Base-by-base conservation (phyloP, 345 rosid species). In the Streptanthus diversifolius region DNA sequence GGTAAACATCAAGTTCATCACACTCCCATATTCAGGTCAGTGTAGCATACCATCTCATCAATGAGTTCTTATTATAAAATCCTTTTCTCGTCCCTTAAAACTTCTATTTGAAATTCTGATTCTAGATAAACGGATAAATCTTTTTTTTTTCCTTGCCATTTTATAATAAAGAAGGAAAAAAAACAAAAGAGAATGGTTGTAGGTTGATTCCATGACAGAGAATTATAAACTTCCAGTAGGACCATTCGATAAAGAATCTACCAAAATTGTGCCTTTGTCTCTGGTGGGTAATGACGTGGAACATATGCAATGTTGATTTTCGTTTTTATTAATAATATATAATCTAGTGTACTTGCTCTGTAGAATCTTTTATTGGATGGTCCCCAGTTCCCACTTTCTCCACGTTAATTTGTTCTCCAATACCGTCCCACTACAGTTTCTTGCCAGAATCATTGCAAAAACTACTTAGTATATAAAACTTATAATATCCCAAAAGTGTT, bases 1-100 rank as follows among this genome's bases (percentile, higher is more conserved):
- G 89, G 96, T 21, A 86, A 85, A 68, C 83, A 86, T 25, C 88
- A 84, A 68, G 82, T 93, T 32, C 81, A 81, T 62, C 89, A 90
- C 83, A 84, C 93, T 32, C 74, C 88, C 30, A 52, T 54, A 30
- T 84, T 90, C 83, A 87, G 93, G 96, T 90, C 39, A 55, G 77
- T 45, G 13, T 70, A 53, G 36, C 59, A 33, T 54, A 41, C 74
- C 39, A 39, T 43, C 33, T 69, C 37, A 58, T 40, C 25, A 41
- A n/a, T 39, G 7, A 39, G 29, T 37, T 61, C 30, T 45, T 44
- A 33, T 68, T 14, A 30, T 32, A 12, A 8, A 30, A 17, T 53
- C 3, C 4, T 41, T 11, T 51, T 30, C 37, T 63, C 61, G 25
- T 10, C 0, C 5, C 5, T 0, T 49, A 10, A 2, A 18, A 3